Base-by-base conservation (phyloP, 148 eudicot species). In the Agrostemma githago region DNA sequence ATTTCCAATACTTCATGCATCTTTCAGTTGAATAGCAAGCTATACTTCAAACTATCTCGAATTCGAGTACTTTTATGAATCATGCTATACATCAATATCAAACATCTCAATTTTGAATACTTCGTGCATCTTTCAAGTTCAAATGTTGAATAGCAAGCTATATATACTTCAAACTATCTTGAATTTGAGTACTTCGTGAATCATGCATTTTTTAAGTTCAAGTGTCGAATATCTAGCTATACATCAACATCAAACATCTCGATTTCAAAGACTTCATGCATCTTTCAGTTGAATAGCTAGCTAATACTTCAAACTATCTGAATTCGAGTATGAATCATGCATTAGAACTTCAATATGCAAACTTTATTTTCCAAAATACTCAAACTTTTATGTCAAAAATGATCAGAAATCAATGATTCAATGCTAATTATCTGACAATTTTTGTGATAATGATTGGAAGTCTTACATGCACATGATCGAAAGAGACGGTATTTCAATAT, bases 351-450 rank as follows among this genome's bases (percentile, higher is more conserved):
- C 56, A 51, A 6, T 4, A 51, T 51, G 56, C 15, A 12, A 51
- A 38, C 12, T 21, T 72, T 11, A 78, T 15, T 46, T 71, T 42
- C 10, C 10, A 43, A 54, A 6, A 2, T 73, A 11, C 54, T 53
- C 37, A 43, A 39, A 8, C 11, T 38, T 16, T 43, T 43, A 43
- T 16, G 4, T 12, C 62, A 15, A 15, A 16, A 5, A 19, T 19
- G 39, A 71, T 71, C 79, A 34, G 56, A 12, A 51, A 8, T 51
- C 56, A 51, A 12, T 51, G 56, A 51, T 51, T 6, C 61, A 63
- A 68, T 15, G 54, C 69, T 26, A 54, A 38, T 21, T 60, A 17
- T 15, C 39, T 0, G 19, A 51, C n/a, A 74, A 26, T 26, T 26
- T 26, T 26, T 26, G 34, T 26, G 34, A 26, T 26, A 26, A 26